phyloP scores from a whole-genome alignment of 441 rosid species.

The Isatis lusitanica region DNA sequence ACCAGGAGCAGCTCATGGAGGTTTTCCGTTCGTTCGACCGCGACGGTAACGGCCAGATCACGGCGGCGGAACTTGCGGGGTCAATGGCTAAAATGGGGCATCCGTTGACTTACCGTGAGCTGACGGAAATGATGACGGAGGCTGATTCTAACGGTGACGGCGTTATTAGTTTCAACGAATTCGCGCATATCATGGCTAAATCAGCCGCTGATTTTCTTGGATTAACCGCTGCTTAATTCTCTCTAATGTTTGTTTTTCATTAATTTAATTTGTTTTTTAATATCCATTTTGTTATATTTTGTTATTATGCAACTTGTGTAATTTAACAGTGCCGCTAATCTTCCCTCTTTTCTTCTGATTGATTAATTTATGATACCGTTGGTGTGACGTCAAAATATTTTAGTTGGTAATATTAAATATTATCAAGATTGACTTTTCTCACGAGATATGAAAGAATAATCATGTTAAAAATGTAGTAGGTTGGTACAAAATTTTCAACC shows the following conservation, averaged over 20 bases:
- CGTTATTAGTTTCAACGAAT: constrained; percentile 58
- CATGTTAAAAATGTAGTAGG: neutral
- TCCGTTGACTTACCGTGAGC: constrained; percentile 58
- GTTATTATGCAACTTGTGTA: constrained; percentile 18
- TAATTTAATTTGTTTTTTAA: neutral
- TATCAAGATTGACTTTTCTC: neutral
- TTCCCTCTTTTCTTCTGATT: neutral
- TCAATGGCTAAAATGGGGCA: constrained; percentile 72
- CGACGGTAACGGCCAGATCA: constrained; percentile 59
- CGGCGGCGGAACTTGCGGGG: constrained; percentile 63
- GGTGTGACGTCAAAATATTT: neutral
- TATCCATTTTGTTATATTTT: neutral
- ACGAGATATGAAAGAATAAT: neutral
- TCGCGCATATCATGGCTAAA: constrained; percentile 60
- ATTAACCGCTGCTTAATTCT: constrained; percentile 3
- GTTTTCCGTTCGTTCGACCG: constrained; percentile 60
- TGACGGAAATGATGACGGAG: constrained; percentile 60
- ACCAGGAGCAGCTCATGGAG: constrained; percentile 55
- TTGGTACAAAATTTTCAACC: neutral
- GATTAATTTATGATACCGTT: neutral
- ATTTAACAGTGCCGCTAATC: constrained; percentile 20
- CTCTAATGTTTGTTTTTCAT: neutral
- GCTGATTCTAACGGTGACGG: constrained; percentile 72
- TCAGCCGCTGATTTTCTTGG: constrained; percentile 88
- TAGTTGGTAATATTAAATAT: neutral